Evolutionary conservation across 768 basidiomycete species (phyloP).

Genomic region (Naganishia randhawae): DNA sequence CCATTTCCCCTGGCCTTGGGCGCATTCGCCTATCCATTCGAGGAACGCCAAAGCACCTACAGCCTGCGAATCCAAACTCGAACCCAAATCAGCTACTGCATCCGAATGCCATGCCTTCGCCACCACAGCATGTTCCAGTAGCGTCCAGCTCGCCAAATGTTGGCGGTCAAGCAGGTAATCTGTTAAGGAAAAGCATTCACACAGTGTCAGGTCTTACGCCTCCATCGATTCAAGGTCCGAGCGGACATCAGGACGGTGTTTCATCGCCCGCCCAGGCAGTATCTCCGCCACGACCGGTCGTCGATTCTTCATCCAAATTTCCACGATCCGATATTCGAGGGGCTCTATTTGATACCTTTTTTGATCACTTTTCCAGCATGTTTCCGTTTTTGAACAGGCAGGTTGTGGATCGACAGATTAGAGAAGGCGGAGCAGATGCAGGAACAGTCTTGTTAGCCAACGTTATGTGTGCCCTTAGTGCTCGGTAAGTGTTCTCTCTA

Average conservation of each 20-base stretch:
- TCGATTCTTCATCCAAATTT: slow-evolving; percentile 18
- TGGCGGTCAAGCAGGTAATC: neutral
- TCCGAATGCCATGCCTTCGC: slow-evolving; percentile 20
- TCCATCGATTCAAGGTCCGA: neutral
- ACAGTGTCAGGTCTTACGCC: slow-evolving; percentile 2
- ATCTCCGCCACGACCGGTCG: neutral
- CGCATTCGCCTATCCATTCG: slow-evolving; percentile 21
- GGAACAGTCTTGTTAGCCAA: slow-evolving; percentile 20
- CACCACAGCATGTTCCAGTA: slow-evolving; percentile 5
- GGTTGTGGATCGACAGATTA: slow-evolving; percentile 11
- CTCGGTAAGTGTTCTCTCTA: neutral
- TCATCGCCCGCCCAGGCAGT: neutral
- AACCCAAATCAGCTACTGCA: slow-evolving; percentile 16
- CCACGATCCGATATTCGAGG: slow-evolving; percentile 18
- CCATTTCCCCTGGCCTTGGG: slow-evolving; percentile 18
- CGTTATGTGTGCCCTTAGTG: slow-evolving; percentile 23
- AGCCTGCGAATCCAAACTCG: neutral
- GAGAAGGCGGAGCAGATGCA: slow-evolving; percentile 14
- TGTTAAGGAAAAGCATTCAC: slow-evolving; percentile 11
- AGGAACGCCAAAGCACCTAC: slow-evolving; percentile 19
- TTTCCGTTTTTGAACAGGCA: slow-evolving; percentile 20
- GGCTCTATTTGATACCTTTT: slow-evolving; percentile 14
- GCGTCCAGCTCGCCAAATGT: neutral
- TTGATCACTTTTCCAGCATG: slow-evolving; percentile 22
- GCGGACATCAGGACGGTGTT: neutral